These are phyloP conservation scores for Panicum miliaceum DNA, from an alignment of 176 grass and related monocot genomes.

Conservation along the genomic window DNA sequence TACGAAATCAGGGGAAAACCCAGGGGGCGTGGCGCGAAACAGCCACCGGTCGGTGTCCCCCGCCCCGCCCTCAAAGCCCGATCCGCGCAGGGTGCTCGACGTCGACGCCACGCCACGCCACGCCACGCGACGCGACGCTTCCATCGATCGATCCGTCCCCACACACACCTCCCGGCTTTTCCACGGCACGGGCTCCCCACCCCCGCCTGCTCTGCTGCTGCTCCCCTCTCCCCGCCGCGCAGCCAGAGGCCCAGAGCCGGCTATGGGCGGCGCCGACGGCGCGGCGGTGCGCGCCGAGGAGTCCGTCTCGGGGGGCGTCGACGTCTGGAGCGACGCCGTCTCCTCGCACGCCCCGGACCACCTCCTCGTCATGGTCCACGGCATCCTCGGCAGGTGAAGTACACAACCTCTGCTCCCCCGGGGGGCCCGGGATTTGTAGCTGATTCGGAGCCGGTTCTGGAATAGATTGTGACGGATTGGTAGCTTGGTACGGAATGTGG, in stretches of 20 bases:
- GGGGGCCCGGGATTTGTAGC: neutral
- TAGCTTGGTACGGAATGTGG: neutral
- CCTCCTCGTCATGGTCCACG: slow-evolving; percentile 80
- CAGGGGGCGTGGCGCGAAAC: too few species aligned
- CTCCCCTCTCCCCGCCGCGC: neutral
- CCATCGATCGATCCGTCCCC: too few species aligned
- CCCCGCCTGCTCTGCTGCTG: too few species aligned
- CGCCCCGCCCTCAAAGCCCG: too few species aligned
- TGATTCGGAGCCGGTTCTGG: neutral
- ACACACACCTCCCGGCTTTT: too few species aligned
- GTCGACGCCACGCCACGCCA: too few species aligned
- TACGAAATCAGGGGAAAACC: too few species aligned
- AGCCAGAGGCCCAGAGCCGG: neutral
- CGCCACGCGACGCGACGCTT: too few species aligned
- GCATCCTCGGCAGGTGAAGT: slow-evolving; percentile 73
- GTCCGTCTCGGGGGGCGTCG: slow-evolving; percentile 52
- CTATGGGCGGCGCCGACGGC: neutral
- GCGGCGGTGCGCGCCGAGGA: slow-evolving; percentile 35
- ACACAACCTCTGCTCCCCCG: too few species aligned
- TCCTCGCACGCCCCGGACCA: slow-evolving; percentile 56
- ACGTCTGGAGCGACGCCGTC: slow-evolving; percentile 60
- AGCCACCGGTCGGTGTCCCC: too few species aligned
- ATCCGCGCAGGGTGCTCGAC: too few species aligned
- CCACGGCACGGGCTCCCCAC: too few species aligned
- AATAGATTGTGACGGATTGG: neutral